Conservation (phyloP, 768 basidiomycete species). For the Kwoniella sp. region DNA sequence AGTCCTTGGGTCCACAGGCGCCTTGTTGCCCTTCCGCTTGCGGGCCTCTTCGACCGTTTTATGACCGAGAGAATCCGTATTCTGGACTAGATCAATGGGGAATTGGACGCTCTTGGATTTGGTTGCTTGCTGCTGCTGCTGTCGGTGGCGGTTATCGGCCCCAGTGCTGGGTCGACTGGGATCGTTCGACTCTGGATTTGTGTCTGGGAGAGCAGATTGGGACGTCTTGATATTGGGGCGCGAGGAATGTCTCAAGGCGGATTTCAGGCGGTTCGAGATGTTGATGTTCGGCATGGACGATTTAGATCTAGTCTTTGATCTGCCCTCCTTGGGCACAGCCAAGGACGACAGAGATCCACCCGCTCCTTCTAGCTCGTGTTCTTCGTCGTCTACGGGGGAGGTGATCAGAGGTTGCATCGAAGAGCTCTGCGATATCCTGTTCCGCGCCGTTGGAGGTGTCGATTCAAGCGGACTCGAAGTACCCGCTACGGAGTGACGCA, state of each 20-base stretch:
- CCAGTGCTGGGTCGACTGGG: neutral
- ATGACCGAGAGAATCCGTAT: neutral
- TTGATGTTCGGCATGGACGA: conserved; percentile 3
- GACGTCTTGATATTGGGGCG: neutral
- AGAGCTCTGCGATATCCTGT: conserved; percentile 28
- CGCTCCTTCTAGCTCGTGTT: neutral
- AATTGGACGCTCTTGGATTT: conserved; percentile 46
- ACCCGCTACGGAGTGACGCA: neutral
- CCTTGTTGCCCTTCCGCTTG: conserved; percentile 43
- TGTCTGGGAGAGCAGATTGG: conserved; percentile 6
- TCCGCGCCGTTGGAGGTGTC: neutral
- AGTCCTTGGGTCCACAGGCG: conserved; percentile 64
- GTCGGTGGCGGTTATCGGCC: neutral
- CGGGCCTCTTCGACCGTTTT: neutral
- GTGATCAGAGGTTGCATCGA: conserved; percentile 30
- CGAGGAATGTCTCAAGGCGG: conserved; percentile 32
- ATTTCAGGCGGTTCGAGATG: conserved; percentile 35
- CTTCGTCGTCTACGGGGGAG: conserved; percentile 5
- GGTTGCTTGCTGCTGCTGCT: conserved; percentile 4
- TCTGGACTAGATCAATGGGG: conserved; percentile 33
- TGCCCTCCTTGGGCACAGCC: neutral
- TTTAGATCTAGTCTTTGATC: conserved; percentile 1
- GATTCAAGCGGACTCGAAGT: conserved; percentile 1
- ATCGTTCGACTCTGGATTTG: no score
- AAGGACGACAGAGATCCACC: neutral